Percentiles rank a stretch among this genome's conserved stretches.
phyloP scores from a whole-genome alignment of 176 grass and related monocot genomes.

The Paspalum vaginatum region DNA sequence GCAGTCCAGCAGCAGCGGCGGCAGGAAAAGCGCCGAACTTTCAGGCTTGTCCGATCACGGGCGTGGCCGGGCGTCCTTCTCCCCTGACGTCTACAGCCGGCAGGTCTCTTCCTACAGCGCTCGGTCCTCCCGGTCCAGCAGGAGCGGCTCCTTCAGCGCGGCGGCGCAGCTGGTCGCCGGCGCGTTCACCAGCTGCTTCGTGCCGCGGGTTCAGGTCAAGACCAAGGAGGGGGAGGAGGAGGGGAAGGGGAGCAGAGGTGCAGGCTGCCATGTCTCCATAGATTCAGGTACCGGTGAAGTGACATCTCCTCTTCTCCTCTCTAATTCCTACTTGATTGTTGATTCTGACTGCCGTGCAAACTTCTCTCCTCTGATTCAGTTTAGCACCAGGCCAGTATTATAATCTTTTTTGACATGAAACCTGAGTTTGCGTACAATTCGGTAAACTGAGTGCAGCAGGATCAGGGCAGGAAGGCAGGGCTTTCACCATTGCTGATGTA shows the following conservation, averaged over 20 bases:
- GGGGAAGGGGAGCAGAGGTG: constrained; percentile 32
- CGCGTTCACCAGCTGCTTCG: constrained; percentile 48
- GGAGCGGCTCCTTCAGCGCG: constrained; percentile 36
- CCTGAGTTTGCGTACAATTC: not conserved
- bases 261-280: constrained; percentile 24
- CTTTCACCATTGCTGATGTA: constrained; percentile 26
- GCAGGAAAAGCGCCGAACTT: constrained; percentile 16
- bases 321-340: no score
- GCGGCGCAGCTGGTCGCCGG: constrained; percentile 38
- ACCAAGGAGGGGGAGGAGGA: constrained; percentile 8
- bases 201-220: constrained; percentile 22
- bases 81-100: constrained; percentile 30
- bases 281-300: constrained; percentile 37
- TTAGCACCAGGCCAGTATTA: not conserved
- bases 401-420: not conserved
- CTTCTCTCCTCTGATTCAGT: not conserved
- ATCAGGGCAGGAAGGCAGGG: constrained; percentile 25
- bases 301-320: not conserved
- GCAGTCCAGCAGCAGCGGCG: constrained; percentile 20
- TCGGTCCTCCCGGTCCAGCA: constrained; percentile 39
- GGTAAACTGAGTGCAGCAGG: constrained; percentile 32
- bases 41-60: not conserved
- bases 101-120: constrained; percentile 42
- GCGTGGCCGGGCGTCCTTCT: not conserved
- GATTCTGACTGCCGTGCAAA: no score